Conservation (phyloP, 2,329 filamentous ascomycete species). For the Aspergillus quadrilineatus region DNA sequence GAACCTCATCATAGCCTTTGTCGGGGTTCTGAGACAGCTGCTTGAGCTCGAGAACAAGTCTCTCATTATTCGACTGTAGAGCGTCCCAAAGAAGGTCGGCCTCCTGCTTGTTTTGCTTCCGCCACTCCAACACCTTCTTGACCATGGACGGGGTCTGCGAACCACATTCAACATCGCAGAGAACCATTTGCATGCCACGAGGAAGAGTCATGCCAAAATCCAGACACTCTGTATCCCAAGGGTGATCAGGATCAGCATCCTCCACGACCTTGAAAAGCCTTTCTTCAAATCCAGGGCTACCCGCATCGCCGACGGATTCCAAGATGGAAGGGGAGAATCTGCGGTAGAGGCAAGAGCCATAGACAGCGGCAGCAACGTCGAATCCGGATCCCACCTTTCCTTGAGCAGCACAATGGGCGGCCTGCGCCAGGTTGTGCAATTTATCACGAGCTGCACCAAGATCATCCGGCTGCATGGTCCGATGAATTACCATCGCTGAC, state of each 20-base stretch:
- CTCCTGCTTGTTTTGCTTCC: constrained; percentile 61
- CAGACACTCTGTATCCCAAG: constrained; percentile 78
- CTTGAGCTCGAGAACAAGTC: constrained; percentile 64
- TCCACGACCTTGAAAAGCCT: constrained; percentile 67
- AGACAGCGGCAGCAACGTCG: constrained; percentile 89
- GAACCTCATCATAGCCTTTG: constrained; percentile 51
- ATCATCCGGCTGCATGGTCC: constrained; percentile 44
- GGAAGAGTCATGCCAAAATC: constrained; percentile 72
- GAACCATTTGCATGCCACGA: constrained; percentile 70
- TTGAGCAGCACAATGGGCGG: constrained; percentile 90
- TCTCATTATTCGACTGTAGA: constrained; percentile 72
- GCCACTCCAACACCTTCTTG: constrained; percentile 83
- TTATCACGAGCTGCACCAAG: constrained; percentile 54
- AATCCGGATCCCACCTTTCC: constrained; percentile 96
- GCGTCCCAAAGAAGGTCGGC: constrained; percentile 71
- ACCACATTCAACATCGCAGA: constrained; percentile 96
- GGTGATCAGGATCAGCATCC: constrained; percentile 47
- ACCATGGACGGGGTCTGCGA: constrained; percentile 95
- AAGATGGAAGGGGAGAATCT: constrained; percentile 86
- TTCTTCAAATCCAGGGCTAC: constrained; percentile 64
- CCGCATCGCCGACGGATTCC: constrained; percentile 64
- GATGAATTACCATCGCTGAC: constrained; percentile 50
- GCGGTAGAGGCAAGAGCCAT: constrained; percentile 84
- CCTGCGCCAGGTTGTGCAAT: constrained; percentile 91
- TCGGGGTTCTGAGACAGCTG: constrained; percentile 48